Base-by-base conservation (phyloP, 2,329 filamentous ascomycete species). In the Leptographium flavum region DNA sequence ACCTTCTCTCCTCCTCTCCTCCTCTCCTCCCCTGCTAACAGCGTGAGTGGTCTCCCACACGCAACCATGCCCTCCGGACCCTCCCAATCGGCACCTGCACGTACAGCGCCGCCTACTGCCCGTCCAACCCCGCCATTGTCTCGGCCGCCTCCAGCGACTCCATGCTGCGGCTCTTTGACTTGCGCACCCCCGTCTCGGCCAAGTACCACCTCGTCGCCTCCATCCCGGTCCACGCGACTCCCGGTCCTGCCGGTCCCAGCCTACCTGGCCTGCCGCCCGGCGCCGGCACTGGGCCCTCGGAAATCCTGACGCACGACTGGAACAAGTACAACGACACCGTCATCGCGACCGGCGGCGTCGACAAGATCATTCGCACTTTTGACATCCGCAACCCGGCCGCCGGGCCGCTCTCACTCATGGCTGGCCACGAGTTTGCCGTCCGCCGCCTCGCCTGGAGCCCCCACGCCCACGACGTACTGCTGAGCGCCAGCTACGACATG, bases 401-500 rank as follows among this genome's bases (percentile, higher is more conserved):
- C 5, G 87, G 87, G 0, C 86, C 90, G 0, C 59, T 86, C 10
- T 71, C 82, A 7, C 63, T 88, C 4, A 72, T 98, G 60, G 67
- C 78, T 11, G 92, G 92, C 13, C 92, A 98, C 61, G 80, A 92
- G 42, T 98, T 95, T 60, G 92, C 92, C 3, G 80, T 96, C 23
- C 73, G 88, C 40, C 79, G 83, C 52, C 58, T 98, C 5, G 76
- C 85, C 6, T 98, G 92, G 90, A 93, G 85, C 56, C 92, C 92
- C 10, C 92, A 98, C 66, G 73, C 92, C n/a, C 79, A 80, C 47
- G 86, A 96, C 59, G 74, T 94, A 10, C 64, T 98, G 36, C 71
- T 94, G 36, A 92, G 81, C 54, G 90, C 85, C 2, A 92, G 87
- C 58, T 98, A 98, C 62, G 92, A 98, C 63, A 98, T 98, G 92